Evolutionary conservation across 2,329 filamentous ascomycete species (phyloP), one percentile per base, ranked within the genome.

Genomic region (Metarhizium brunneum): DNA sequence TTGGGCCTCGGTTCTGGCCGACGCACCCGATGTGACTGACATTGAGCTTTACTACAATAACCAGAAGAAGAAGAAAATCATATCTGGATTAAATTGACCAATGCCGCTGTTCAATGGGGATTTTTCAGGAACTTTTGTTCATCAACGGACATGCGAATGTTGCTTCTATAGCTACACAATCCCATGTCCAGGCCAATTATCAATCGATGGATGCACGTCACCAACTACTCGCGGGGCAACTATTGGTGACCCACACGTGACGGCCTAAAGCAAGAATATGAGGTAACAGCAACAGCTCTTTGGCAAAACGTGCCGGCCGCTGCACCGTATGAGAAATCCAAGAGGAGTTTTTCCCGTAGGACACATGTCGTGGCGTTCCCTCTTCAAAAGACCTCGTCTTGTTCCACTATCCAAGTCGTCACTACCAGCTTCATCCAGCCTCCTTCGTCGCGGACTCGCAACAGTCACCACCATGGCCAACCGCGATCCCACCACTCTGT

Each of bases 401-500:
- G 13, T 14, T 8, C 3, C 51, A n/a, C 43, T 43, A 30, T 18
- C 6, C 48, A 48, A 49, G 11, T 11, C 49, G 30, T 25, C 38
- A 38, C 4, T 50, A 49, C 47, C 56, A 50, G 14, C 47, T 48
- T 11, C 14, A 38, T 14, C 38, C 13, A 36, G 42, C 20, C 55
- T 20, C 32, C 2, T 50, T 0, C 47, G 50, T 45, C 54, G 54
- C 43, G 54, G 54, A 16, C 66, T 71, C 53, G 66, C 67, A 58
- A 62, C 67, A 11, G 59, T 63, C 59, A 67, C 57, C 59, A 66
- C 60, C 51, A 70, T 69, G 69, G 60, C 62, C 51, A 65, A 62
- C 52, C 83, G 89, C 66, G 92, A 97, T 73, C 91, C 91, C 54
- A 95, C 91, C 70, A 96, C 94, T 30, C 75, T 94, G 57, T 88